Percentiles rank a stretch among this genome's conserved stretches.
Evolutionary conservation across 176 grass and related monocot species (phyloP).

Genomic region (Thalia dealbata): DNA sequence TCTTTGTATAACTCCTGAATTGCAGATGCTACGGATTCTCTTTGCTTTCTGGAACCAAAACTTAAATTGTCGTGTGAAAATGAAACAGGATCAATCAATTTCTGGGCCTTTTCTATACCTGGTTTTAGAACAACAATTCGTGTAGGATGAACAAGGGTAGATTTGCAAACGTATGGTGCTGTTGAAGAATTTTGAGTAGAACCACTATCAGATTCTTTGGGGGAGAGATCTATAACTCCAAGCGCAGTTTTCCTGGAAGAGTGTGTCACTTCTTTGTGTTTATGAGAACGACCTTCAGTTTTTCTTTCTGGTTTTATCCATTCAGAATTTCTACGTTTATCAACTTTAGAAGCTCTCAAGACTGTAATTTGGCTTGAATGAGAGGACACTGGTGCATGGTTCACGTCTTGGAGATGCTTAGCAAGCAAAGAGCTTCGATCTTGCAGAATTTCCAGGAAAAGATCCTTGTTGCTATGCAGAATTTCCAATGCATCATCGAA

Average conservation of each 20-base stretch:
- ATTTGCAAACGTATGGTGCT: conserved; percentile 34
- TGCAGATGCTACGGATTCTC: conserved; percentile 18
- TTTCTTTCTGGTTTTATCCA: conserved; percentile 22
- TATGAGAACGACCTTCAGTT: conserved; percentile 21
- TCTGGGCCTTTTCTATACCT: conserved; percentile 48
- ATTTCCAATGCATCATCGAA: conserved; percentile 71
- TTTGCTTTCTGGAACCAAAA: conserved; percentile 31
- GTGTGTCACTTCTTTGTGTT: conserved; percentile 25
- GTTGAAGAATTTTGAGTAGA: conserved; percentile 52
- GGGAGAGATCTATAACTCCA: conserved; percentile 20
- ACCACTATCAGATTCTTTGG: conserved; percentile 44
- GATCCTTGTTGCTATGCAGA: conserved; percentile 64
- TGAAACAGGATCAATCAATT: conserved; percentile 28
- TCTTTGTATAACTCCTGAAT: conserved; percentile 29
- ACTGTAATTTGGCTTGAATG: conserved; percentile 65
- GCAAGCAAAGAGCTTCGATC: conserved; percentile 50
- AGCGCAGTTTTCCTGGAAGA: conserved; percentile 36
- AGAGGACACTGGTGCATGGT: conserved; percentile 33
- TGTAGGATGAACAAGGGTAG: conserved; percentile 37
- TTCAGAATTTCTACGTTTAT: conserved; percentile 18
- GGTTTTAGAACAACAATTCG: conserved; percentile 88
- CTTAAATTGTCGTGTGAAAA: conserved; percentile 29
- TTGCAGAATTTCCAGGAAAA: conserved; percentile 72
- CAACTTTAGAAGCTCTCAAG: conserved; percentile 62
- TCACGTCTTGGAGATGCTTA: conserved; percentile 39